Evolutionary conservation across 2,329 filamentous ascomycete genomes (phyloP).

Genomic region (Xylariaceae sp.): DNA sequence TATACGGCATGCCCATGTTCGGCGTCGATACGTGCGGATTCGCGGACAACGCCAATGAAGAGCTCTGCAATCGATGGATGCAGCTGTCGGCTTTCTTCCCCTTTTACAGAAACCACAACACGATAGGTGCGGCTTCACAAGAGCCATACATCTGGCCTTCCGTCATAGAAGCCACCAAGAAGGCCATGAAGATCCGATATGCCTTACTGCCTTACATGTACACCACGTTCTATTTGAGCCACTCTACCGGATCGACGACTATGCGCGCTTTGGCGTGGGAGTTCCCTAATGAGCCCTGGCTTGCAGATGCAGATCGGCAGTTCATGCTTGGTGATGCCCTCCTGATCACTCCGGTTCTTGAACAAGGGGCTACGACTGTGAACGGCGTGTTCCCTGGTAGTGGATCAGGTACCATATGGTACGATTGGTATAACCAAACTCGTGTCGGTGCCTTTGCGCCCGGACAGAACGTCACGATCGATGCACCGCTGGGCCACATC

Average conservation of each 20-base stretch:
- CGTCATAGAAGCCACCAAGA: conserved; percentile 59
- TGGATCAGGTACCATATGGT: conserved; percentile 58
- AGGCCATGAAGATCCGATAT: conserved; percentile 67
- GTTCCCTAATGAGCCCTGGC: conserved; percentile 64
- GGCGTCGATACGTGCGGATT: conserved; percentile 68
- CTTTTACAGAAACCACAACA: conserved; percentile 75
- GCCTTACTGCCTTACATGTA: conserved; percentile 70
- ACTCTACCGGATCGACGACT: conserved; percentile 61
- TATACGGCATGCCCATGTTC: conserved; percentile 75
- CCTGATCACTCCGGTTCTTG: conserved; percentile 63
- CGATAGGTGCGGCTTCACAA: conserved; percentile 54
- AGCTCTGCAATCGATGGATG: conserved; percentile 72
- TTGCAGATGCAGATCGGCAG: conserved; percentile 62
- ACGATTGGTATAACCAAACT: conserved; percentile 72
- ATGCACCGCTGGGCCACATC: conserved; percentile 57
- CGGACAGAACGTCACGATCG: conserved; percentile 39
- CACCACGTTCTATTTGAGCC: conserved; percentile 63
- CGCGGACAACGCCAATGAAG: conserved; percentile 59
- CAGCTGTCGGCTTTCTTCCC: conserved; percentile 69
- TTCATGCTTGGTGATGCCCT: conserved; percentile 65
- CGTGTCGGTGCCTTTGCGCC: conserved; percentile 38
- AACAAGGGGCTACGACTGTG: conserved; percentile 55
- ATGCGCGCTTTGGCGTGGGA: conserved; percentile 72
- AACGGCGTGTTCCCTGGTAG: conserved; percentile 65
- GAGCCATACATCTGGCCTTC: conserved; percentile 67